A percentile compares a stretch with the other conserved stretches of the same genome.
phyloP scores from a whole-genome alignment of 2,329 filamentous ascomycete species.

The Proliferodiscus dingleyae region DNA sequence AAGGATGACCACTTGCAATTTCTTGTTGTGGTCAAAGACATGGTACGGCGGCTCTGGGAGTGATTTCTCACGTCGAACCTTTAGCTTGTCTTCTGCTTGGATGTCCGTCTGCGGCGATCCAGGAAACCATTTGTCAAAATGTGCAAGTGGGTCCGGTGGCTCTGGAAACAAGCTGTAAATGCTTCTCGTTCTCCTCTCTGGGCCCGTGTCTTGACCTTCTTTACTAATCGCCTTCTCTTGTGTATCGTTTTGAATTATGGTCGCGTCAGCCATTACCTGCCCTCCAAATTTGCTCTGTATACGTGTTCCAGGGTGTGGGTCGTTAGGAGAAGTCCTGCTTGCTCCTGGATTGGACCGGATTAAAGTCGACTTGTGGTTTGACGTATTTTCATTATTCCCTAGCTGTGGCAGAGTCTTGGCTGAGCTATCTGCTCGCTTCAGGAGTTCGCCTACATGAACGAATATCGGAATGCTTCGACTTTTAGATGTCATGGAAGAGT shows the following conservation, averaged over 20 bases:
- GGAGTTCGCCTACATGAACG: constrained; percentile 6
- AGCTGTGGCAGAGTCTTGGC: neutral
- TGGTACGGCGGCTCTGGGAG: constrained; percentile 11
- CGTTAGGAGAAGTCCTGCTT: neutral
- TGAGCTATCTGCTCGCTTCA: neutral
- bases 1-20: constrained; percentile 42
- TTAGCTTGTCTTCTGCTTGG: neutral
- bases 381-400: neutral
- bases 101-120: constrained; percentile 1
- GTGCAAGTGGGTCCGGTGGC: constrained; percentile 5
- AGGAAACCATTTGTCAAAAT: constrained; percentile 14
- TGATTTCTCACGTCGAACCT: constrained; percentile 1
- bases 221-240: neutral
- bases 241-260: neutral
- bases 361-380: neutral
- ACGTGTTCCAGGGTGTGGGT: neutral
- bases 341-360: neutral
- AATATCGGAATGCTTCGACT: constrained; percentile 5
- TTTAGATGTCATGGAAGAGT: constrained; percentile 1
- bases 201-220: neutral
- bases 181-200: neutral
- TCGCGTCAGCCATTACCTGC: neutral
- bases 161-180: constrained; percentile 2
- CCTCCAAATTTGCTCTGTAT: neutral
- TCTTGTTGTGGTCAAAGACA: constrained; percentile 28